A percentile compares a stretch with the other conserved stretches of the same genome.
These are phyloP conservation scores for Tympanopsis confertula DNA, from an alignment of 2,329 filamentous ascomycete species.

Conservation along the genomic window DNA sequence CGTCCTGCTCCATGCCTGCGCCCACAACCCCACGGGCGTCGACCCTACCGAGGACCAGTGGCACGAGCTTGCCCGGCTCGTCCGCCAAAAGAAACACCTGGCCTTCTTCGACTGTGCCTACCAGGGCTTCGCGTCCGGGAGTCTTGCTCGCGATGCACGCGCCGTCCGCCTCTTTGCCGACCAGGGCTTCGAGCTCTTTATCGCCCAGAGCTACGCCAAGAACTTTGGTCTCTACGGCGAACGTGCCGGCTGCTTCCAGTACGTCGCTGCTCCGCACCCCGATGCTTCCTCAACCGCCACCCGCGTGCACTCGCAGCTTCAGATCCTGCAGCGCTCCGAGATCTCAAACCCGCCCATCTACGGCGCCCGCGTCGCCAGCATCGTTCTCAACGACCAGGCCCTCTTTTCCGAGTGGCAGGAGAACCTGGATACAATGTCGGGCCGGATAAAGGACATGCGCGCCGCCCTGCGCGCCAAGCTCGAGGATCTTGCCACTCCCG, in stretches of 20 bases:
- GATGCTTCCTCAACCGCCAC: slow-evolving; percentile 43
- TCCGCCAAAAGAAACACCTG: slow-evolving; percentile 73
- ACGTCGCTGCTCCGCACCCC: slow-evolving; percentile 61
- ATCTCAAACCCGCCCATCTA: slow-evolving; percentile 95
- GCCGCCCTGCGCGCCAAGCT: slow-evolving; percentile 66
- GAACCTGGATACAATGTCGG: slow-evolving; percentile 86
- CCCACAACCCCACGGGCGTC: slow-evolving; percentile 95
- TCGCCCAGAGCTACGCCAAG: slow-evolving; percentile 94
- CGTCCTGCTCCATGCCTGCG: slow-evolving; percentile 86
- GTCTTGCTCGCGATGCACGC: slow-evolving; percentile 73
- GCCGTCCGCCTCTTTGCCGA: slow-evolving; percentile 88
- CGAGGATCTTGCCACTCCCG: slow-evolving; percentile 74
- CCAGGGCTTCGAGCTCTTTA: slow-evolving; percentile 76
- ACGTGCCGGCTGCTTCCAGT: slow-evolving; percentile 92
- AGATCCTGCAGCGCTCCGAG: slow-evolving; percentile 89
- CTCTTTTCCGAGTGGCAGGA: slow-evolving; percentile 88
- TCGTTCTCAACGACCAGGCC: slow-evolving; percentile 68
- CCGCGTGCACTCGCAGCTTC: slow-evolving; percentile 75
- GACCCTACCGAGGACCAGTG: slow-evolving; percentile 91
- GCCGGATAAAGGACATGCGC: slow-evolving; percentile 88
- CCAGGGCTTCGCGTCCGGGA: slow-evolving; percentile 91
- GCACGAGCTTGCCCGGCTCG: slow-evolving; percentile 72
- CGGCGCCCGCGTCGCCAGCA: slow-evolving; percentile 77
- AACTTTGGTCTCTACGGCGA: slow-evolving; percentile 96
- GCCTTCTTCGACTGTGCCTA: slow-evolving; percentile 98